Percentiles rank a stretch among this genome's conserved stretches.
Evolutionary conservation across 169 alveolate genomes (phyloP).

Genomic region (Eimeria falciformis): DNA sequence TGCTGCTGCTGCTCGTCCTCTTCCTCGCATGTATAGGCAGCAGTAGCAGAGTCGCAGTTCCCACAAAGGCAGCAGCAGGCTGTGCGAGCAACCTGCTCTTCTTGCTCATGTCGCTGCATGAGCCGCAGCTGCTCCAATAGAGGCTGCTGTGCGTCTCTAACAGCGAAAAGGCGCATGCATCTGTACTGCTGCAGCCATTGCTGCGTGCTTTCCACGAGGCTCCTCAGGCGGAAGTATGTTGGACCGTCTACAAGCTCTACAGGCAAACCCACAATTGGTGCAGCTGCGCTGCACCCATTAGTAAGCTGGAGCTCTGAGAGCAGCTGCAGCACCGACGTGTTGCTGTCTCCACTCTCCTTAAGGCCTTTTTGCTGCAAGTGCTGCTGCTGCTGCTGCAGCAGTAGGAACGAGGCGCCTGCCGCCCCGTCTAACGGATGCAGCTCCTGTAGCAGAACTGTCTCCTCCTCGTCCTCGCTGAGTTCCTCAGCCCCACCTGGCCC

Average conservation of each 20-base stretch:
- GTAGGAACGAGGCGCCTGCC: conserved; percentile 53
- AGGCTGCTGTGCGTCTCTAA: conserved; percentile 62
- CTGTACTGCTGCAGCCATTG: conserved; percentile 64
- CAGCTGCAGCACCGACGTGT: conserved; percentile 39
- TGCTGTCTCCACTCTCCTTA: background rate
- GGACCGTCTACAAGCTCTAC: conserved; percentile 54
- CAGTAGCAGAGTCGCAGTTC: background rate
- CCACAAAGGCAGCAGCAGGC: conserved; percentile 59
- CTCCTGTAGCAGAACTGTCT: conserved; percentile 51
- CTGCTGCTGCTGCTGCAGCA: conserved; percentile 70
- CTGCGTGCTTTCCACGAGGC: conserved; percentile 18
- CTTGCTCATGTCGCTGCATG: conserved; percentile 60
- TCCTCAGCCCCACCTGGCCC: conserved; percentile 31
- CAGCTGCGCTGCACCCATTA: conserved; percentile 64
- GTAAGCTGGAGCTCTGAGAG: conserved; percentile 54
- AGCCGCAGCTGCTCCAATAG: conserved; percentile 49
- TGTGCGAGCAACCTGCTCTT: background rate
- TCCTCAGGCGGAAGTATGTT: background rate
- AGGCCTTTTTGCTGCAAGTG: conserved; percentile 14
- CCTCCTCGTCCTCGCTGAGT: conserved; percentile 65
- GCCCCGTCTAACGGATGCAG: conserved; percentile 57
- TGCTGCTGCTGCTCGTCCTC: conserved; percentile 22
- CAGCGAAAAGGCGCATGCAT: conserved; percentile 44
- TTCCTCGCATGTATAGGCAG: background rate
- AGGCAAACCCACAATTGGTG: conserved; percentile 28